Percentiles rank a stretch among this genome's conserved stretches.
Conservation (phyloP, 495 filamentous ascomycete species). For the Talaromyces borbonicus region DNA sequence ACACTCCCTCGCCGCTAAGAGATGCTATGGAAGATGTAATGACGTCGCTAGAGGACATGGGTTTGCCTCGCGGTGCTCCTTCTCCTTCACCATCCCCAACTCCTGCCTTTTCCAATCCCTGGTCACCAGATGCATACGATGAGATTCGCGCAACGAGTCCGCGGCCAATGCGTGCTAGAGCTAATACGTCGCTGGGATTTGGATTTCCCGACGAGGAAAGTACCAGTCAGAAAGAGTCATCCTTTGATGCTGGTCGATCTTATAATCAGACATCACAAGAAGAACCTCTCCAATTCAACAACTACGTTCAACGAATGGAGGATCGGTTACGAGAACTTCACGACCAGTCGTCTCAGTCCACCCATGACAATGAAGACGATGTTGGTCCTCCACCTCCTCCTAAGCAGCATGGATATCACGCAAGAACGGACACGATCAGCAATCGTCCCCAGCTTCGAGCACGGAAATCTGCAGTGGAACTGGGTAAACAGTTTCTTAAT, state of each 20-base stretch:
- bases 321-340: slow-evolving; percentile 64
- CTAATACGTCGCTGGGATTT: slow-evolving; percentile 66
- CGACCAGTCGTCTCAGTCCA: slow-evolving; percentile 36
- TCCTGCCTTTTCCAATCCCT: slow-evolving; percentile 58
- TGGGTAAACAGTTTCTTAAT: slow-evolving; percentile 57
- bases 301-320: slow-evolving; percentile 87
- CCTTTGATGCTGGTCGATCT: slow-evolving; percentile 26
- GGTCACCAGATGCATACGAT: slow-evolving; percentile 88
- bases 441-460: slow-evolving; percentile 34
- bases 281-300: slow-evolving; percentile 60
- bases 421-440: slow-evolving; percentile 36
- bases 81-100: slow-evolving; percentile 40
- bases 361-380: slow-evolving; percentile 31
- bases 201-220: slow-evolving; percentile 45
- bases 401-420: slow-evolving; percentile 43
- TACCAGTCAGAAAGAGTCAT: slow-evolving; percentile 40
- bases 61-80: slow-evolving; percentile 43
- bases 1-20: slow-evolving; percentile 83
- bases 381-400: slow-evolving; percentile 52
- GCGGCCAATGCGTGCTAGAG: slow-evolving; percentile 32
- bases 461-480: slow-evolving; percentile 77
- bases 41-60: slow-evolving; percentile 88
- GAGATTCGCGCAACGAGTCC: slow-evolving; percentile 34
- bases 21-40: slow-evolving; percentile 98
- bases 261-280: slow-evolving; percentile 41